Base-by-base conservation (phyloP, 345 rosid genomes). In the Chamaenerion angustifolium region DNA sequence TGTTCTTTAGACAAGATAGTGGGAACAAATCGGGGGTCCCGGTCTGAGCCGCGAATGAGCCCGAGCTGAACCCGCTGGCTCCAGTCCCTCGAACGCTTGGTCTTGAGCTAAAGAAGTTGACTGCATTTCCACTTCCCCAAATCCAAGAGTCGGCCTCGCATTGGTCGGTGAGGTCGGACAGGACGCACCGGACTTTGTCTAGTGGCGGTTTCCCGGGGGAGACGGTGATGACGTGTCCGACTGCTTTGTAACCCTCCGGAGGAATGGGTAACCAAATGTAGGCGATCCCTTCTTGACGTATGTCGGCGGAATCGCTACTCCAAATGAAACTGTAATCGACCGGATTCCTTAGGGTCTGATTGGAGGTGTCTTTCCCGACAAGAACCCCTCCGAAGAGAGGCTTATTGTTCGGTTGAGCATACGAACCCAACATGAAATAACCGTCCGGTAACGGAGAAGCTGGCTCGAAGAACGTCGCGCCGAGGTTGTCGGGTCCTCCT, bases 211-310 rank as follows among this genome's bases (percentile, higher is more conserved):
- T 63, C 48, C 19, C 51, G 11, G 67, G 16, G 8, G 56, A 50
- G 42, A 56, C 44, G 9, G 67, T 63, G 11, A 63, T 46, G 15
- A 63, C 61, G 7, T 45, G 42, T n/a, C 67, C 67, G 16, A 56
- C 67, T 18, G 61, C 61, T 46, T 51, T 56, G 45, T 63, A 63
- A 11, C 61, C 67, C 16, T 56, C 57, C 12, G 67, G 61, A n/a
- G 61, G 48, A 10, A 50, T 27, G 2, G 67, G 61, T 37, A 51
- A 25, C 67, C 67, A 63, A 25, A 63, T 45, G 43, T 56, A 63
- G 43, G 56, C 61, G 19, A 41, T 45, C 4, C 42, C 61, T 11
- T 63, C 48, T 56, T 45, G 61, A n/a, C 46, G 23, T 40, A 60
- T 51, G 12, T 51, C 51, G 4, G 16, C 40, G 1, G 49, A 44